Conservation (phyloP, 768 basidiomycete genomes). For the Russula sp. region DNA sequence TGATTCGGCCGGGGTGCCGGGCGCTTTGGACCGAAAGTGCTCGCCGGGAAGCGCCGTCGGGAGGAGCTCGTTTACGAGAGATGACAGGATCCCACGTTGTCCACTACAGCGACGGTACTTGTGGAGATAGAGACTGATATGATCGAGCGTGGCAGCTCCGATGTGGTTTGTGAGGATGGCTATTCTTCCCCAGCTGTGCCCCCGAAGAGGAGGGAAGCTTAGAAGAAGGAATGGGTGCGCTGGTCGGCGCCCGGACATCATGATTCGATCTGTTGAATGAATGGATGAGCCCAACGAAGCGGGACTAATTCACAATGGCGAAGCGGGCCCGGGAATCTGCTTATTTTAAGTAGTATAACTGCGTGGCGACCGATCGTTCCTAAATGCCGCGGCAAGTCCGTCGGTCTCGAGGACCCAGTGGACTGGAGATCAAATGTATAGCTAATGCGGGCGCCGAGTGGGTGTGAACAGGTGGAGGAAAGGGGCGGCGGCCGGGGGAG, state of each 20-base stretch:
- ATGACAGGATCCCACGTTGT: constrained; percentile 8
- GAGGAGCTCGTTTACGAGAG: not conserved
- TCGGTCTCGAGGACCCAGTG: constrained; percentile 16
- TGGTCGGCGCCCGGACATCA: constrained; percentile 13
- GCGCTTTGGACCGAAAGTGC: not conserved
- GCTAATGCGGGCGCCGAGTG: not conserved
- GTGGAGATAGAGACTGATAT: not conserved
- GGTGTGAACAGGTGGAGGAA: not conserved
- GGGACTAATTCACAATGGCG: constrained; percentile 6
- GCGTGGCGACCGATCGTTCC: constrained; percentile 18
- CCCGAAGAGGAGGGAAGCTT: constrained; percentile 17
- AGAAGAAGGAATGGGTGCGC: not conserved
- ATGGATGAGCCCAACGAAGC: not conserved
- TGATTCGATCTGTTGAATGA: constrained; percentile 3
- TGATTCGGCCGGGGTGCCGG: not conserved
- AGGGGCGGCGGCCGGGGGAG: constrained; percentile 12
- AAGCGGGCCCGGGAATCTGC: constrained; percentile 16
- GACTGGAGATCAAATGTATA: not conserved
- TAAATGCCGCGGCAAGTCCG: constrained; percentile 22
- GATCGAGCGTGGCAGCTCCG: not conserved
- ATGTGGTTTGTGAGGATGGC: not conserved
- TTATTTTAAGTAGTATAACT: constrained; percentile 15
- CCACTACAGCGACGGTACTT: constrained; percentile 3
- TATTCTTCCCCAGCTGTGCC: not conserved
- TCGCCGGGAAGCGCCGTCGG: constrained; percentile 3